A percentile compares a stretch with the other conserved stretches of the same genome.
These are phyloP conservation scores for Citrullus colocynthis DNA, from an alignment of 306 rosid genomes.

Conservation along the genomic window DNA sequence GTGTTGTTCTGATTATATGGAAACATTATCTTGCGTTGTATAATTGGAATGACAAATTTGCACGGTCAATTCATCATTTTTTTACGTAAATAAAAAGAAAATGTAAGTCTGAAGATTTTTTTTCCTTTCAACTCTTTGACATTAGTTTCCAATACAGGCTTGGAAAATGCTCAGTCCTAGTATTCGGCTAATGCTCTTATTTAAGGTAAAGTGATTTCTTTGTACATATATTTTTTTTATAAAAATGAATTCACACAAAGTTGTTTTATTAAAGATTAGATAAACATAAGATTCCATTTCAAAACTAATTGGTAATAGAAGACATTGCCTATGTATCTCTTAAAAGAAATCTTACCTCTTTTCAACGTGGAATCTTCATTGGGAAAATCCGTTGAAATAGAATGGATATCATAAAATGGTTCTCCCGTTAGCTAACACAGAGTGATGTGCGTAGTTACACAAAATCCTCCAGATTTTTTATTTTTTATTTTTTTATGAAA, in stretches of 20 bases:
- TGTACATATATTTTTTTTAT: neutral
- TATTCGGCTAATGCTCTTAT: neutral
- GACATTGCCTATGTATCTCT: too few species aligned
- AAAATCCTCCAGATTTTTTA: too few species aligned
- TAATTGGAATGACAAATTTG: slow-evolving; percentile 67
- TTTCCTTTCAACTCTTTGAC: neutral
- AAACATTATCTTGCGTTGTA: slow-evolving; percentile 36
- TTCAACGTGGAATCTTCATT: too few species aligned
- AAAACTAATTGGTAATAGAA: too few species aligned
- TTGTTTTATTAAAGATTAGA: neutral
- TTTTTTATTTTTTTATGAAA: neutral
- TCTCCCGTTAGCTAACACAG: too few species aligned
- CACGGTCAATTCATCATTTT: slow-evolving; percentile 67
- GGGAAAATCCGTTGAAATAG: too few species aligned
- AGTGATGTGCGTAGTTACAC: too few species aligned
- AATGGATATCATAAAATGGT: too few species aligned
- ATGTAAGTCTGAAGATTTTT: slow-evolving; percentile 2
- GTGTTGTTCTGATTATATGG: slow-evolving; percentile 66
- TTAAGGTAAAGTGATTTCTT: neutral
- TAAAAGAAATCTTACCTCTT: too few species aligned
- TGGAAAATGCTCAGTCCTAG: neutral
- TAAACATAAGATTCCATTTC: too few species aligned
- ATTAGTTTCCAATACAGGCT: slow-evolving; percentile 1
- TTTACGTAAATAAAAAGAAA: slow-evolving; percentile 56
- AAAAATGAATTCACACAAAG: neutral